Conservation (phyloP, 2,329 filamentous ascomycete species). For the Pseudogymnoascus sp. region DNA sequence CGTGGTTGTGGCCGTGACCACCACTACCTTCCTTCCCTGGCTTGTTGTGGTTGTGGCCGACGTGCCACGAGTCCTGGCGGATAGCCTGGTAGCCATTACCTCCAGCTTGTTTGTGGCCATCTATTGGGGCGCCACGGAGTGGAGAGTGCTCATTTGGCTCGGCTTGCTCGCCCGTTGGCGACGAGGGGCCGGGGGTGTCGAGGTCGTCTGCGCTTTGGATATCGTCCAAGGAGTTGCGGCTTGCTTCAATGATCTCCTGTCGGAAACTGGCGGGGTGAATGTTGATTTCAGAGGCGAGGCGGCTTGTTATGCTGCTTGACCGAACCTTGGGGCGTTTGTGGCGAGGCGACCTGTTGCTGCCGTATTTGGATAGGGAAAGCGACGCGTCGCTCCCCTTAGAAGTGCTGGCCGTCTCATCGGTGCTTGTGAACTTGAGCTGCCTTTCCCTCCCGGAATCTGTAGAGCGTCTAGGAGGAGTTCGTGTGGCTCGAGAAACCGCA, state of each 20-base stretch:
- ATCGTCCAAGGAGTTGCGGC: conserved; percentile 51
- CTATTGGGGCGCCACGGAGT: conserved; percentile 14
- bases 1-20: conserved; percentile 68
- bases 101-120: neutral
- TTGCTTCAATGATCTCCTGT: conserved; percentile 86
- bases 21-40: conserved; percentile 55
- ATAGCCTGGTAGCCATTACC: conserved; percentile 10
- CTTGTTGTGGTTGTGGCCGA: conserved; percentile 72
- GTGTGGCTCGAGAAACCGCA: conserved; percentile 43
- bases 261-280: conserved; percentile 86
- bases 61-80: conserved; percentile 40
- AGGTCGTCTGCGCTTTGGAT: conserved; percentile 46
- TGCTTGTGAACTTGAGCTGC: conserved; percentile 22
- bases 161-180: conserved; percentile 33
- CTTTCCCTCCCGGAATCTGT: conserved; percentile 14
- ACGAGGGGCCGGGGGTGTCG: conserved; percentile 20
- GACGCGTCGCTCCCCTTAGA: conserved; percentile 16
- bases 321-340: conserved; percentile 20
- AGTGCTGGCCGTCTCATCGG: conserved; percentile 24
- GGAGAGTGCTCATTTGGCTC: conserved; percentile 31
- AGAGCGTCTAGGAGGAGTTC: conserved; percentile 18
- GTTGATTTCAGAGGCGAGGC: conserved; percentile 60
- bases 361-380: conserved; percentile 8
- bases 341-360: conserved; percentile 15
- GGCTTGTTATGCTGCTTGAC: conserved; percentile 35